Conservation (phyloP, 768 basidiomycete genomes). For the Phaeotremella skinneri region DNA sequence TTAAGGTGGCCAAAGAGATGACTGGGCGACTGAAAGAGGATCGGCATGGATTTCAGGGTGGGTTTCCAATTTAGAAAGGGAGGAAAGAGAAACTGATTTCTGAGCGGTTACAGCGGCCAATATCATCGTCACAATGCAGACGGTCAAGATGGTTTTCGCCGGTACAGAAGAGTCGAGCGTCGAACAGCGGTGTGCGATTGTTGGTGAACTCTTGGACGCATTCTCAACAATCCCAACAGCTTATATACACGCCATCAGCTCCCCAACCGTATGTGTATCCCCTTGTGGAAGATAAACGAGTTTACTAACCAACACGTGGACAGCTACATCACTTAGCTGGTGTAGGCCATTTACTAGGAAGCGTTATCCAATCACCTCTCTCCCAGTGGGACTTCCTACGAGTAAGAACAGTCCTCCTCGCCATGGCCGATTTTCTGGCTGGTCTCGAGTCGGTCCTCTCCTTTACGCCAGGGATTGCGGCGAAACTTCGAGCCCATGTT, state of each 20-base stretch:
- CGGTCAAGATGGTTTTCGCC: constrained; percentile 41
- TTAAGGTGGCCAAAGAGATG: constrained; percentile 27
- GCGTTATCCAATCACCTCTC: constrained; percentile 35
- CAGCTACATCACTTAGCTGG: constrained; percentile 47
- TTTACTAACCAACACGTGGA: neutral
- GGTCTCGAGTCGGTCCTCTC: constrained; percentile 20
- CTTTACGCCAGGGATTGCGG: constrained; percentile 15
- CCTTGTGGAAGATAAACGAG: neutral
- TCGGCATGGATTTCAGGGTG: constrained; percentile 38
- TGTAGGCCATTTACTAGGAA: constrained; percentile 45
- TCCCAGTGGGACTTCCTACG: constrained; percentile 33
- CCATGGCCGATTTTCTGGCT: constrained; percentile 37
- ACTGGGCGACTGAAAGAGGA: constrained; percentile 30
- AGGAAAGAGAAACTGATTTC: neutral
- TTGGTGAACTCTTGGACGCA: constrained; percentile 42
- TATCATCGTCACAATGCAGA: constrained; percentile 39
- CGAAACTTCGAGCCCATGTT: constrained; percentile 19
- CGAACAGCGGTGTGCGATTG: constrained; percentile 39
- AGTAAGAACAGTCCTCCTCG: constrained; percentile 36
- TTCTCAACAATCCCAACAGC: constrained; percentile 34
- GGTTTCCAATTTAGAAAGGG: constrained; percentile 2
- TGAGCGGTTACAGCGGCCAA: constrained; percentile 29
- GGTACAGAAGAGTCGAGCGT: constrained; percentile 27
- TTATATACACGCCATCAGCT: constrained; percentile 35
- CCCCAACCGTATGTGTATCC: constrained; percentile 27